Base-by-base conservation (phyloP, 495 filamentous ascomycete species). In the Daldinia caldariorum region DNA sequence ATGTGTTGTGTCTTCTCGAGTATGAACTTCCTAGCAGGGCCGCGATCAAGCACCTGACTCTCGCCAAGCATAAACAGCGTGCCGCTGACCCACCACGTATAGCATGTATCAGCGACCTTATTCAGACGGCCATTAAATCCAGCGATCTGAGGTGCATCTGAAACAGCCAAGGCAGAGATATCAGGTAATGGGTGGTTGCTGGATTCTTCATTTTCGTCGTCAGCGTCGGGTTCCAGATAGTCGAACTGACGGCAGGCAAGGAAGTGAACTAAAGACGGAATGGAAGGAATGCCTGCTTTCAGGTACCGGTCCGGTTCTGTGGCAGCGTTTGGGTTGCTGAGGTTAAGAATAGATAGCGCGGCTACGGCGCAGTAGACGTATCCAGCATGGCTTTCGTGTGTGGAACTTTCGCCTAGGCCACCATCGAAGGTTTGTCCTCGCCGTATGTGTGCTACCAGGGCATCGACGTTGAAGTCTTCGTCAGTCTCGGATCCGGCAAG, bases 21-120 rank as follows among this genome's bases (percentile, higher is more conserved):
- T 14, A 98, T 83, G 78, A 97, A 98, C 58, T 86, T 84, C 12
- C 92, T 87, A 31, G 90, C 86, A 8, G 88, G 83, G 20, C 76
- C 78, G 8, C 79, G 78, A 55, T 91, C 84, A 39, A 94, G 79
- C 22, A 97, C 78, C 9, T 83, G 69, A 12, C 86, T 76, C 58
- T 87, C 82, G 22, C 88, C 85, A 14, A 98, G 84, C 69, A 93
- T 89, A 54, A 82, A 80, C 6, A 98, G 78, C 6, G 92, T 87
- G 10, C 86, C 94, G 31, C 84, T 84, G 2, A 91, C 91, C 95
- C 95, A 99, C 83, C 93, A 99, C 6, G 86, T 88, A 78, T 99
- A 98, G 79, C 95, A 99, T 1, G 94, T 98, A 79, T 99, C 95
- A 18, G 90, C 89, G 12, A 87, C 77, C 75, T 99, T 99, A 80